A percentile compares a stretch with the other conserved stretches of the same genome.
Conservation (phyloP, 768 basidiomycete genomes). For the Pulveroboletus sp. region DNA sequence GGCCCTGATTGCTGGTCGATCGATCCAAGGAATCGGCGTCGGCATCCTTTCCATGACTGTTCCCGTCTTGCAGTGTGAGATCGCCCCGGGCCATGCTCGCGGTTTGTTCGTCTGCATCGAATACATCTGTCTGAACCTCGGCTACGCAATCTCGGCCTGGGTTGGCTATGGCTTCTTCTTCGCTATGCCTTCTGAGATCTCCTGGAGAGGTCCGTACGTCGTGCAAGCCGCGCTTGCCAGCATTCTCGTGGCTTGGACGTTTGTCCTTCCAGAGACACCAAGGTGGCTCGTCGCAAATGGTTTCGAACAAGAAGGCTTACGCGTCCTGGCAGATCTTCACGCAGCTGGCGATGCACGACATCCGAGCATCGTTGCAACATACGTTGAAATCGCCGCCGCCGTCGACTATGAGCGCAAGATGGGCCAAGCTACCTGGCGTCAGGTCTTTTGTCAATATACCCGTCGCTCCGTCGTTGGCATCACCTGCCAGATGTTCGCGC, state of each 20-base stretch:
- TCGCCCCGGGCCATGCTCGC: slow-evolving; percentile 43
- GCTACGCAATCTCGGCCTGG: slow-evolving; percentile 48
- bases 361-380: slow-evolving; percentile 41
- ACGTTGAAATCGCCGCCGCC: slow-evolving; percentile 37
- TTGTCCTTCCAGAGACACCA: slow-evolving; percentile 48
- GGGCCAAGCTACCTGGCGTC: slow-evolving; percentile 41
- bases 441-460: slow-evolving; percentile 48
- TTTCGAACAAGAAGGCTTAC: slow-evolving; percentile 45
- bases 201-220: slow-evolving; percentile 55
- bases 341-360: slow-evolving; percentile 43
- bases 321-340: slow-evolving; percentile 54
- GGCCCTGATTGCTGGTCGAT: slow-evolving; percentile 38
- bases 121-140: slow-evolving; percentile 47
- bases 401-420: slow-evolving; percentile 37
- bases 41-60: slow-evolving; percentile 50
- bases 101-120: slow-evolving; percentile 53
- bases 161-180: slow-evolving; percentile 48
- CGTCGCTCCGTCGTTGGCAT: slow-evolving; percentile 48
- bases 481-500: slow-evolving; percentile 51
- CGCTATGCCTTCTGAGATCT: slow-evolving; percentile 40
- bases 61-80: slow-evolving; percentile 46
- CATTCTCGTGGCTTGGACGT: slow-evolving; percentile 44
- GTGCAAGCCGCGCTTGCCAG: slow-evolving; percentile 48
- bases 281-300: slow-evolving; percentile 54
- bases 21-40: slow-evolving; percentile 45